These are phyloP conservation scores for Nicotiana rustica DNA, from an alignment of 305 asterid genomes.

Conservation along the genomic window DNA sequence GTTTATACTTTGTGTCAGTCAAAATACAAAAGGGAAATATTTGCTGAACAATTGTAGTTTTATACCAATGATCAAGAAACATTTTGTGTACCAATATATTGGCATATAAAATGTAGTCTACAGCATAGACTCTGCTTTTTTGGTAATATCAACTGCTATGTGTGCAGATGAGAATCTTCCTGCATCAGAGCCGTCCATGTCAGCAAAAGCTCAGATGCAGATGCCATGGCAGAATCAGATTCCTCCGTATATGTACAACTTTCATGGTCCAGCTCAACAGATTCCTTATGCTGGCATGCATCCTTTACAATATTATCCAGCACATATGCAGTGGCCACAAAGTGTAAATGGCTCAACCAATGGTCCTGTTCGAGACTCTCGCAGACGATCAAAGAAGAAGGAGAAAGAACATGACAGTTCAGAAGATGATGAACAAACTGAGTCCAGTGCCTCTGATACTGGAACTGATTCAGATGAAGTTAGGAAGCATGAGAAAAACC, in stretches of 20 bases:
- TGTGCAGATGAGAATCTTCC: slow-evolving; percentile 57
- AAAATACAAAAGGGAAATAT: neutral
- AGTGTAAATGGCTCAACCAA: slow-evolving; percentile 43
- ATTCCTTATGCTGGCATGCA: slow-evolving; percentile 64
- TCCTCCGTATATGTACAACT: slow-evolving; percentile 75
- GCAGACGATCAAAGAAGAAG: slow-evolving; percentile 56
- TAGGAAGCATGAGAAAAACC: slow-evolving; percentile 52
- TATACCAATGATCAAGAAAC: slow-evolving; percentile 12
- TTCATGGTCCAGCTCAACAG: slow-evolving; percentile 60
- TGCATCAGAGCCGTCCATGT: slow-evolving; percentile 47
- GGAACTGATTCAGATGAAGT: slow-evolving; percentile 53
- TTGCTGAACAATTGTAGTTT: neutral
- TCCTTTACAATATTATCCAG: slow-evolving; percentile 68
- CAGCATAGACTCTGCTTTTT: neutral
- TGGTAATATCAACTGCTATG: slow-evolving; percentile 12
- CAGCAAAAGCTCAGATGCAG: slow-evolving; percentile 61
- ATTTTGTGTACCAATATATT: neutral
- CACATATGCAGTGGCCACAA: slow-evolving; percentile 68
- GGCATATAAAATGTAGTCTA: neutral
- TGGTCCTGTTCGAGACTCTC: slow-evolving; percentile 43
- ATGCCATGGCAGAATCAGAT: slow-evolving; percentile 84
- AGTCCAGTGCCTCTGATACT: slow-evolving; percentile 55
- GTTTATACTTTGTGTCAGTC: neutral
- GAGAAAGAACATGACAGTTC: slow-evolving; percentile 58
- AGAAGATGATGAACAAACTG: slow-evolving; percentile 67